A percentile compares a stretch with the other conserved stretches of the same genome.
These are phyloP conservation scores for Boletus huronensis DNA, from an alignment of 768 basidiomycete genomes.

Conservation along the genomic window DNA sequence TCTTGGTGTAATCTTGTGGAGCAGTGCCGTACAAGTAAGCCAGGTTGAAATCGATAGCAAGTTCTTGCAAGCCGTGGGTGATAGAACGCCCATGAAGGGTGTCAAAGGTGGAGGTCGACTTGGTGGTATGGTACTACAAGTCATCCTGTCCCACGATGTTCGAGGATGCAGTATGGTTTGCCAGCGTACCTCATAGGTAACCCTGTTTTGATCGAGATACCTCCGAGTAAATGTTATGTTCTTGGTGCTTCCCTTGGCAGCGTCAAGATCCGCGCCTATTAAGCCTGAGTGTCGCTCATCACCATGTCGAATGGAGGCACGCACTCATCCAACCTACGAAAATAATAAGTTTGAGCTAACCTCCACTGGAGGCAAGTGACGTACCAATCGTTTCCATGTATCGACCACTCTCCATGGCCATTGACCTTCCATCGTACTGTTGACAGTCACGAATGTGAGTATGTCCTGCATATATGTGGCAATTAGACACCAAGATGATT, in stretches of 20 bases:
- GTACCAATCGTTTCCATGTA: constrained; percentile 92
- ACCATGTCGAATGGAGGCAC: constrained; percentile 10
- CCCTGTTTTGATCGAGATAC: constrained; percentile 80
- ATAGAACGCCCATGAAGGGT: constrained; percentile 52
- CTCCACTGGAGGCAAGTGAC: constrained; percentile 6
- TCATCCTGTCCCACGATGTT: neutral
- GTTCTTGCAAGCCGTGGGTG: constrained; percentile 49
- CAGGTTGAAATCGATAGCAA: constrained; percentile 61
- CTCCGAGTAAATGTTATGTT: constrained; percentile 64
- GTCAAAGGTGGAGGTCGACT: constrained; percentile 53
- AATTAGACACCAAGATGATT: neutral
- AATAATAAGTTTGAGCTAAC: neutral
- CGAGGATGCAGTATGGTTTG: neutral
- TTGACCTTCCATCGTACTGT: constrained; percentile 21
- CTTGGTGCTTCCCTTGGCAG: constrained; percentile 34
- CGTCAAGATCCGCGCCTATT: constrained; percentile 47
- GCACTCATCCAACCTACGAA: constrained; percentile 58
- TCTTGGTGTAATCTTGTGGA: constrained; percentile 71
- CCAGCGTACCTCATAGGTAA: constrained; percentile 60
- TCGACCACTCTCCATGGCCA: constrained; percentile 70
- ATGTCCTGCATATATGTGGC: constrained; percentile 45
- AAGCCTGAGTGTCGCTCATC: neutral
- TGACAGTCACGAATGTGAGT: constrained; percentile 29
- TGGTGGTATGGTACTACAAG: constrained; percentile 60
- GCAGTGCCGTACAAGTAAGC: constrained; percentile 62